Evolutionary conservation across 2,329 filamentous ascomycete genomes (phyloP).

Genomic region (Neofusicoccum parvum): DNA sequence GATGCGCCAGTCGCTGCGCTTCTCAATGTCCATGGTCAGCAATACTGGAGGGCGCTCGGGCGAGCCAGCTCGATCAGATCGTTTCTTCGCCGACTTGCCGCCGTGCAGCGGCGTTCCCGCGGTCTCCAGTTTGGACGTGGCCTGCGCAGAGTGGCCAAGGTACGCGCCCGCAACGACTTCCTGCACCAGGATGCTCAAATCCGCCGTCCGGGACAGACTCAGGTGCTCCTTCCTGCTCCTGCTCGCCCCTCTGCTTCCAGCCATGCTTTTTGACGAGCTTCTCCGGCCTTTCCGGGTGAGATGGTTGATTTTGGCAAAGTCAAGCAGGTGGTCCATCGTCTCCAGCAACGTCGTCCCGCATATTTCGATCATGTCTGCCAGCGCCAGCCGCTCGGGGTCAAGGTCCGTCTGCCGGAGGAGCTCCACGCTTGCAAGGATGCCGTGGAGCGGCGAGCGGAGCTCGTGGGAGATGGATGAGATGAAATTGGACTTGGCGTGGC

Average conservation of each 20-base stretch:
- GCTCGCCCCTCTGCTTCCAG: background rate
- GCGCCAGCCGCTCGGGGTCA: constrained; percentile 43
- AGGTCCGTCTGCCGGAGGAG: constrained; percentile 49
- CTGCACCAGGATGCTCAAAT: constrained; percentile 5
- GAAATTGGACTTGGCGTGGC: constrained; percentile 55
- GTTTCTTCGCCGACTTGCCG: background rate
- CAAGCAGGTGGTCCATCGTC: constrained; percentile 48
- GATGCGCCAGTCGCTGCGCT: constrained; percentile 45
- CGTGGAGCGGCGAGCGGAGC: constrained; percentile 48
- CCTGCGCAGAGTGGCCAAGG: background rate
- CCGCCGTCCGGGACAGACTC: background rate
- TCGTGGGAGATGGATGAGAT: constrained; percentile 57
- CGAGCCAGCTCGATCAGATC: too few species aligned
- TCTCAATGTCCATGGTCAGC: constrained; percentile 47
- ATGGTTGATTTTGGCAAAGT: constrained; percentile 50
- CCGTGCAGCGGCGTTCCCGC: too few species aligned
- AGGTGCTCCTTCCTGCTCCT: too few species aligned
- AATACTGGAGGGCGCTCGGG: background rate
- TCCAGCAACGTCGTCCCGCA: constrained; percentile 55
- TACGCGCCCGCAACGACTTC: constrained; percentile 15
- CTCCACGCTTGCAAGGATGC: constrained; percentile 49
- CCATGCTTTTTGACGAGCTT: background rate
- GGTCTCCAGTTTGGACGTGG: background rate
- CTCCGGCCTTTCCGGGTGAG: constrained; percentile 29
- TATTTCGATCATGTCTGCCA: constrained; percentile 52